Base-by-base conservation (phyloP, 495 filamentous ascomycete genomes). In the Penicillium chermesinum region DNA sequence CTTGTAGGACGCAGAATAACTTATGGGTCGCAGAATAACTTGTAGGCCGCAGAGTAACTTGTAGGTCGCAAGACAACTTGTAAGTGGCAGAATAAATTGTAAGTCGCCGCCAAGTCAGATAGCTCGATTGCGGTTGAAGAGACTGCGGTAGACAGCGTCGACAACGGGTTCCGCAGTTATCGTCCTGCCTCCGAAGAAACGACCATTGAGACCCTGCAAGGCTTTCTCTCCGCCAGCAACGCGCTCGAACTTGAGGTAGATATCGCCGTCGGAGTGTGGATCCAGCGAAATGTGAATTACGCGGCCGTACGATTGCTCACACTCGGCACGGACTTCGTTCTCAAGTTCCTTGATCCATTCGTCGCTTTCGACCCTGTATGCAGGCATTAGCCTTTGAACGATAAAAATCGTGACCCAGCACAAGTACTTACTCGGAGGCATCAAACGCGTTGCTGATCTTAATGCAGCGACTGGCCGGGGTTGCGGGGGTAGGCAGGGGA, bases 271-370 rank as follows among this genome's bases (percentile, higher is more conserved):
- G 44, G 87, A 89, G 67, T 93, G 95, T 53, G 88, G 80, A 79
- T 96, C 91, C 75, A 96, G 74, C 62, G 88, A 78, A 72, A 96
- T 95, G 82, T 99, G 94, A 73, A 96, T 89, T 63, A 99, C 90
- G 63, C 90, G 87, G 63, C 94, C 94, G 77, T 96, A 99, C 76
- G 93, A 95, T 53, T 84, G 77, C 71, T 94, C 88, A 65, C 93
- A 96, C 76, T 99, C 94, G 57, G 77, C 75, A 67, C 87, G 83
- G 58, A 99, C 88, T 58, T 99, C 94, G 62, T 91, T 87, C 74
- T 96, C 90, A 52, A 97, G 69, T 56, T 95, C 89, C 65, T 95
- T 95, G 60, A 87, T 77, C 93, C 94, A 99, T 49, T 67, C 71
- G 44, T 91, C 87, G 58, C 88, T 88, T 65, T 85, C 81, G 76